Percentiles rank a stretch among this genome's conserved stretches.
phyloP scores from a whole-genome alignment of 441 rosid genomes.

The Capsella rubella region DNA sequence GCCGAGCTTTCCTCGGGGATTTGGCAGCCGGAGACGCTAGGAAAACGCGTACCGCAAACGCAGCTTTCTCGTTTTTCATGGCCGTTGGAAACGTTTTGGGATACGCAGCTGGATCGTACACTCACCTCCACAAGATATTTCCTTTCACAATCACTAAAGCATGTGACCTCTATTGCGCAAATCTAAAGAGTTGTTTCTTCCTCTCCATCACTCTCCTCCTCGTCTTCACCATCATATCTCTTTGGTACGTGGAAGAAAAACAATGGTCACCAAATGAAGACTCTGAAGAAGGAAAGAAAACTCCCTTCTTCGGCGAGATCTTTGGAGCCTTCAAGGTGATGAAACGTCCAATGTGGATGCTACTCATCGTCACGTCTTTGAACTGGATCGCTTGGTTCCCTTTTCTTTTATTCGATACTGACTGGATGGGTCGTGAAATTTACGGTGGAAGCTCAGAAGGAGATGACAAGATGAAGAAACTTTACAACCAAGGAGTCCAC shows the following conservation, averaged over 20 bases:
- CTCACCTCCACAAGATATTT: slow-evolving; percentile 52
- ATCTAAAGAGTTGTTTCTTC: slow-evolving; percentile 82
- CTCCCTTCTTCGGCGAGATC: slow-evolving; percentile 60
- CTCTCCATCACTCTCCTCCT: slow-evolving; percentile 66
- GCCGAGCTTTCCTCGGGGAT: slow-evolving; percentile 88
- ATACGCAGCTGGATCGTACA: slow-evolving; percentile 76
- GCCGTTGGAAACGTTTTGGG: slow-evolving; percentile 91
- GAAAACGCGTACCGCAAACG: slow-evolving; percentile 67
- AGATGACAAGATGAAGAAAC: slow-evolving; percentile 22
- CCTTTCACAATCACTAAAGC: slow-evolving; percentile 75
- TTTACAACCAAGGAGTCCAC: slow-evolving; percentile 72
- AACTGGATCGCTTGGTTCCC: slow-evolving; percentile 98
- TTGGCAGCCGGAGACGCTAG: slow-evolving; percentile 60
- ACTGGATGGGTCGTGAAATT: slow-evolving; percentile 94
- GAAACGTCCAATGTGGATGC: slow-evolving; percentile 78
- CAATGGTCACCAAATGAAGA: slow-evolving; percentile 49
- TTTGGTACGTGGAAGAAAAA: slow-evolving; percentile 60
- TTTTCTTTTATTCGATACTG: slow-evolving; percentile 85
- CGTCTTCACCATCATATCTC: slow-evolving; percentile 48
- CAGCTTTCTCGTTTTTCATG: slow-evolving; percentile 82
- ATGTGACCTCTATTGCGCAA: slow-evolving; percentile 86
- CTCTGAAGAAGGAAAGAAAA: slow-evolving; percentile 12
- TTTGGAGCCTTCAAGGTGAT: slow-evolving; percentile 56
- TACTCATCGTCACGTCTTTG: slow-evolving; percentile 74
- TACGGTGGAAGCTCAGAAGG: slow-evolving; percentile 66